phyloP scores from a whole-genome alignment of 192 early-diverging fungal species.

The Coemansia sp. region DNA sequence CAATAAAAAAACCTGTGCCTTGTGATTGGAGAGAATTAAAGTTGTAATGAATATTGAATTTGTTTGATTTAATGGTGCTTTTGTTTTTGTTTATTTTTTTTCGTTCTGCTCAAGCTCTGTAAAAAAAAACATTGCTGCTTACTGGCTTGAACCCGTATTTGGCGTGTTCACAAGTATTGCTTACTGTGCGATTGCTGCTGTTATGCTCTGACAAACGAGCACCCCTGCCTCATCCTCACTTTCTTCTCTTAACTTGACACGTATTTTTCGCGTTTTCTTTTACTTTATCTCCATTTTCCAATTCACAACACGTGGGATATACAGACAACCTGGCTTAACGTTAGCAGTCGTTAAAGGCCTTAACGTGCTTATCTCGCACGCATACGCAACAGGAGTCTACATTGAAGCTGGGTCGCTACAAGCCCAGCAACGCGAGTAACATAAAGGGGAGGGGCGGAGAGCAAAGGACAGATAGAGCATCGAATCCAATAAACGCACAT shows the following conservation, averaged over 20 bases:
- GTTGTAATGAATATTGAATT: conserved; percentile 13
- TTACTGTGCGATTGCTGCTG: too few relatives aligned
- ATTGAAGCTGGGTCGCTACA: background rate
- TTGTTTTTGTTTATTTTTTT: background rate
- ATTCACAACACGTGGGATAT: conserved; percentile 1
- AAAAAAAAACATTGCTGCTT: background rate
- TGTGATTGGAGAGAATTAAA: background rate
- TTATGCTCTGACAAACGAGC: background rate
- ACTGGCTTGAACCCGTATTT: background rate
- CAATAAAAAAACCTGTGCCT: background rate
- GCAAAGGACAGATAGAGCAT: background rate
- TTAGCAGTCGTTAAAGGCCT: background rate
- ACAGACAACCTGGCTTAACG: background rate
- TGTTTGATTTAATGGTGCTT: conserved; percentile 11
- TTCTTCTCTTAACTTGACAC: background rate
- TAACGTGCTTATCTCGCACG: background rate
- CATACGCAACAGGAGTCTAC: background rate
- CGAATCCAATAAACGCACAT: background rate
- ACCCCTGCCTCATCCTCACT: background rate
- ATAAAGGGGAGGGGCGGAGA: background rate
- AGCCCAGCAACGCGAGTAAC: background rate
- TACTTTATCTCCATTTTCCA: background rate
- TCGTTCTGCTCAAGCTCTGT: background rate
- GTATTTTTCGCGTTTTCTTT: conserved; percentile 8
- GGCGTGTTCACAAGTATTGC: background rate